Evolutionary conservation across 2,329 filamentous ascomycete species (phyloP).

Genomic region (Aureobasidium sp.): DNA sequence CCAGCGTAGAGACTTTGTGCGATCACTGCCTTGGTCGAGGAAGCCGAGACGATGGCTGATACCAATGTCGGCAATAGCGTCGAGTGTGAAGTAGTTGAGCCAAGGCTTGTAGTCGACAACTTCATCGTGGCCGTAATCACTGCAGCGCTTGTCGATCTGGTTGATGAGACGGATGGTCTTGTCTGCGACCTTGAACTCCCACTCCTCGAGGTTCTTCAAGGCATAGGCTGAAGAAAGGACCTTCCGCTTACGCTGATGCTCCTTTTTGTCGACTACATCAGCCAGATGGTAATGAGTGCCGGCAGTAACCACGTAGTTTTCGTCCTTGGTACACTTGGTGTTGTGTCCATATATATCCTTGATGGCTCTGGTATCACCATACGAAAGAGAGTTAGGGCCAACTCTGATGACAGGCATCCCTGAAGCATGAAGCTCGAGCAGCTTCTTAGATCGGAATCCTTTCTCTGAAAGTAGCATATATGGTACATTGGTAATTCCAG

Average conservation of each 20-base stretch:
- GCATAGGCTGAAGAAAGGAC: conserved; percentile 34
- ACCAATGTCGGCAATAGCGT: conserved; percentile 26
- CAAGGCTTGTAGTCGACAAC: conserved; percentile 15
- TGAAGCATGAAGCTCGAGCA: conserved; percentile 30
- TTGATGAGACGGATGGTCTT: conserved; percentile 29
- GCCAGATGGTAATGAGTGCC: conserved; percentile 32
- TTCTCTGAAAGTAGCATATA: conserved; percentile 19
- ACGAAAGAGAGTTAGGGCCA: conserved; percentile 42
- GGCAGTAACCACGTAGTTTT: conserved; percentile 26
- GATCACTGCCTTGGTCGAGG: conserved; percentile 31
- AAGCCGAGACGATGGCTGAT: conserved; percentile 24
- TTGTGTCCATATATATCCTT: conserved; percentile 36
- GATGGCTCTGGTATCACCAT: conserved; percentile 33
- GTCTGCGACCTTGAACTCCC: conserved; percentile 37
- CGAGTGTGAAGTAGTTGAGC: conserved; percentile 22
- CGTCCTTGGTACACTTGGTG: conserved; percentile 32
- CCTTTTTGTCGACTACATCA: conserved; percentile 34
- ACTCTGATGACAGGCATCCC: conserved; percentile 31
- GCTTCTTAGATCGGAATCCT: conserved; percentile 37
- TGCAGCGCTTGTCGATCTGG: conserved; percentile 24
- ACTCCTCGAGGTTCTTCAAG: conserved; percentile 34
- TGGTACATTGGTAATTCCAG: conserved; percentile 41
- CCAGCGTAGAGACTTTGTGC: conserved; percentile 9
- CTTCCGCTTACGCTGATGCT: conserved; percentile 36
- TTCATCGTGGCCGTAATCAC: conserved; percentile 17